phyloP scores from a whole-genome alignment of 257 asterid genomes.

The Nicotiana obtusifolia region DNA sequence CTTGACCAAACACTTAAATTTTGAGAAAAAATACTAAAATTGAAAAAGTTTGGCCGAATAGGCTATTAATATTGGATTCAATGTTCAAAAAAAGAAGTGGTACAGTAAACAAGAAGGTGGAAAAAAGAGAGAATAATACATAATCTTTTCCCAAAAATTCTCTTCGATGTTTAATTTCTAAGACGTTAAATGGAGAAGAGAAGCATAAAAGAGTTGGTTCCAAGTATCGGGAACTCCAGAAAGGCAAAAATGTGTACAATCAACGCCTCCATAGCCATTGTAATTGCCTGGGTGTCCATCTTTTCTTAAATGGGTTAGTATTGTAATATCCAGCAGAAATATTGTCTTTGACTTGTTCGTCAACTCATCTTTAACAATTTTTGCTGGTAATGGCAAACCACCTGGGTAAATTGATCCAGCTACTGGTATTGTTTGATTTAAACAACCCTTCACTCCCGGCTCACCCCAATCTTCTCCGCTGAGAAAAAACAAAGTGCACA shows the following conservation, averaged over 20 bases:
- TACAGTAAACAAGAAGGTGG: too few species aligned
- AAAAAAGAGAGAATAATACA: too few species aligned
- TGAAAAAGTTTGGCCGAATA: too few species aligned
- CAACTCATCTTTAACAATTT: constrained; percentile 17
- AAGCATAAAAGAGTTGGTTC: constrained; percentile 29
- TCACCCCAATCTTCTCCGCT: constrained; percentile 28
- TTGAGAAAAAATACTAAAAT: too few species aligned
- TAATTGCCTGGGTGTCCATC: constrained; percentile 37
- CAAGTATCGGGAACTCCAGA: constrained; percentile 42
- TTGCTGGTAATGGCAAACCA: constrained; percentile 18
- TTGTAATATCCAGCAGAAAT: constrained; percentile 24
- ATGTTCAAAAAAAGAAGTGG: too few species aligned
- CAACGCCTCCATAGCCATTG: constrained; percentile 21
- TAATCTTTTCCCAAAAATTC: too few species aligned
- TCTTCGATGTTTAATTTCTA: neutral
- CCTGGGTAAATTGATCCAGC: constrained; percentile 16
- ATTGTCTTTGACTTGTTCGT: constrained; percentile 15
- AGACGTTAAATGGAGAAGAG: neutral
- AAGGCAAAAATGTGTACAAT: constrained; percentile 44
- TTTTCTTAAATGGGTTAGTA: constrained; percentile 23
- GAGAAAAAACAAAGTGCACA: neutral
- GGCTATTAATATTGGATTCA: too few species aligned
- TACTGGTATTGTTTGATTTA: constrained; percentile 21
- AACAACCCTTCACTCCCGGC: constrained; percentile 16
- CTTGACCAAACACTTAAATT: too few species aligned